A percentile compares a stretch with the other conserved stretches of the same genome.
Conservation (phyloP, 495 filamentous ascomycete species). For the Lindgomyces ingoldianus region DNA sequence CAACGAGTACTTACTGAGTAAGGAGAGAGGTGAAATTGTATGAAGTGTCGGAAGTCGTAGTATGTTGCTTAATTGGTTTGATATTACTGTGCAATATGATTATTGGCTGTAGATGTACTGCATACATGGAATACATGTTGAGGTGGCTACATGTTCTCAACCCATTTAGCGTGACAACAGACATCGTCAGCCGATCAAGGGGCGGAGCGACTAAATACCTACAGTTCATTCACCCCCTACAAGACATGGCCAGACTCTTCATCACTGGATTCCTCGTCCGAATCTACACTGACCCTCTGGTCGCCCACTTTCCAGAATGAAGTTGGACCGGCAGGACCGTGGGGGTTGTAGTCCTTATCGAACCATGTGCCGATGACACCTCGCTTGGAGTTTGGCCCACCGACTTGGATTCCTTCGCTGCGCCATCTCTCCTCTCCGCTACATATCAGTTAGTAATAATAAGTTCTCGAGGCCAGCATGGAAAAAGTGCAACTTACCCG, state of each 20-base stretch:
- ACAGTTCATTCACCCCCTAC: too few species aligned
- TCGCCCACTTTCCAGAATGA: slow-evolving; percentile 69
- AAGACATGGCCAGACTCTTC: too few species aligned
- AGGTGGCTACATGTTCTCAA: too few species aligned
- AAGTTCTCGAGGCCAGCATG: background rate
- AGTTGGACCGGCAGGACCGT: slow-evolving; percentile 65
- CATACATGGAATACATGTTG: too few species aligned
- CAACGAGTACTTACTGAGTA: background rate
- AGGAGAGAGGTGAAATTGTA: background rate
- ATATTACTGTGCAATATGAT: background rate
- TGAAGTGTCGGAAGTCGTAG: too few species aligned
- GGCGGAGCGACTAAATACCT: too few species aligned
- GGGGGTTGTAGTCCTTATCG: slow-evolving; percentile 62
- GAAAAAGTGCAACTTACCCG: slow-evolving; percentile 37
- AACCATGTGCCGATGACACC: slow-evolving; percentile 69
- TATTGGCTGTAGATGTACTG: background rate
- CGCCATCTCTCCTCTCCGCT: slow-evolving; percentile 59
- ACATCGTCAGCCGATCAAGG: too few species aligned
- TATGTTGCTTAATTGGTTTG: too few species aligned
- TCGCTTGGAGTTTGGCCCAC: slow-evolving; percentile 57
- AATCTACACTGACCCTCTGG: background rate
- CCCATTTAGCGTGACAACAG: too few species aligned
- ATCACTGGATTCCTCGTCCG: background rate
- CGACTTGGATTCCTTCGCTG: slow-evolving; percentile 67
- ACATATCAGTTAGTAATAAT: slow-evolving; percentile 8